phyloP scores from a whole-genome alignment of 169 alveolate species.

The Cystoisospora suis region DNA sequence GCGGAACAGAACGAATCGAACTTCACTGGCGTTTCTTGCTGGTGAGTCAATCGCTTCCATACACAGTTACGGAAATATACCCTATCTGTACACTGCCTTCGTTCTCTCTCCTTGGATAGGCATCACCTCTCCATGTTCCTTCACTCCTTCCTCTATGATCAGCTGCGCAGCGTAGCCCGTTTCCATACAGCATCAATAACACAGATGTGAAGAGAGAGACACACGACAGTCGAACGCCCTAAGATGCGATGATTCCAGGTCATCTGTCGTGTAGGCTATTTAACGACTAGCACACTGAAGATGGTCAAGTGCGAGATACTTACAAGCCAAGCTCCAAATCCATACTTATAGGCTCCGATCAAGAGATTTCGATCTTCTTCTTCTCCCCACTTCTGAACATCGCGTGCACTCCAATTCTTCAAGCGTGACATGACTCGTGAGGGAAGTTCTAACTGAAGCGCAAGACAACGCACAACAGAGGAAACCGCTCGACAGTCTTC shows the following conservation, averaged over 20 bases:
- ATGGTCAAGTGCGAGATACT: slow-evolving; percentile 2
- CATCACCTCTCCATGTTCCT: no score
- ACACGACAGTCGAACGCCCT: neutral
- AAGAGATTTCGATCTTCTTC: slow-evolving; percentile 82
- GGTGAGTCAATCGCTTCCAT: no score
- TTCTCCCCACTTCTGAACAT: slow-evolving; percentile 78
- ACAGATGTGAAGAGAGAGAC: neutral
- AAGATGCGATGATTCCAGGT: no score
- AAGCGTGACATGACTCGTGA: slow-evolving; percentile 69
- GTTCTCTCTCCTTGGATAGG: no score
- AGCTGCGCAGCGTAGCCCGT: neutral
- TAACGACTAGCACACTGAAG: neutral
- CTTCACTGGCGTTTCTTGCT: no score
- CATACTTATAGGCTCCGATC: slow-evolving; percentile 84
- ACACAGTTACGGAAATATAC: no score
- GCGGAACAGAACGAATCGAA: no score
- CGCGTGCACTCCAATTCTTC: slow-evolving; percentile 74
- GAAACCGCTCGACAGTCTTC: neutral
- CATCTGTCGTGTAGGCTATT: no score
- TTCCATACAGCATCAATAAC: neutral
- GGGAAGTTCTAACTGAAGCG: slow-evolving; percentile 70
- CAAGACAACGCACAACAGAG: neutral
- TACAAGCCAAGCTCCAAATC: slow-evolving; percentile 88
- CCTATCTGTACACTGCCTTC: no score
- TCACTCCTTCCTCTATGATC: neutral